Evolutionary conservation across 2,329 filamentous ascomycete species (phyloP), one percentile per base, ranked within the genome.

Genomic region (Fusarium continuum): DNA sequence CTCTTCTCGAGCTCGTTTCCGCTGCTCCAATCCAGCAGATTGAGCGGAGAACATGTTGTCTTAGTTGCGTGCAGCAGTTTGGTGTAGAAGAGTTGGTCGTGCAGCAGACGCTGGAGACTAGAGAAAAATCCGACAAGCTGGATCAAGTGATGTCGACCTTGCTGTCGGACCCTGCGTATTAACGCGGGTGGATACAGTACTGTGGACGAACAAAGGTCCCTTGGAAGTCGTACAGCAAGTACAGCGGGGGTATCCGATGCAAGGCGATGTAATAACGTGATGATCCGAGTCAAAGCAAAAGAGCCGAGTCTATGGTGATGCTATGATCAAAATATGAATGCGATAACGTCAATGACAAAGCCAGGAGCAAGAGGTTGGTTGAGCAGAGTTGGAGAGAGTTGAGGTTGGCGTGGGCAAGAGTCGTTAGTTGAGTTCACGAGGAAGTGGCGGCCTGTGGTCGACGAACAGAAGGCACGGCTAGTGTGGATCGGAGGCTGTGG

Each of bases 1-100:
- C 19, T 82, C 81, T 17, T 83, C 81, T 25, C 80, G 75, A 49
- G 71, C 72, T 40, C 82, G 76, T 74, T 83, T 84, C 48, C 80
- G 76, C 45, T 75, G 73, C 26, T 80, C 77, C 32, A 74, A 66
- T 54, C 71, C 61, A 25, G 35, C 54, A 26, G 46, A 23, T 26
- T 77, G 70, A 23, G 72, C 67, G 44, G 73, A 73, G 66, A 79
- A 77, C 78, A 81, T 82, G 56, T 35, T 71, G 63, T 35, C 53
- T 32, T 22, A 38, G 28, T 54, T 31, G 34, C 43, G 32, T 45
- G 53, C 25, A 50, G 28, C 35, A 23, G 25, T 43, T 40, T 53
- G 45, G 25, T 50, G 49, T 19, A 26, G 35, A 48, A 55, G 36
- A 28, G 39, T 52, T 51, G 39, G 49, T 34, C 23, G 19, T 45